These are phyloP conservation scores for Moelleriella libera DNA, from an alignment of 2,329 filamentous ascomycete species.

Conservation along the genomic window DNA sequence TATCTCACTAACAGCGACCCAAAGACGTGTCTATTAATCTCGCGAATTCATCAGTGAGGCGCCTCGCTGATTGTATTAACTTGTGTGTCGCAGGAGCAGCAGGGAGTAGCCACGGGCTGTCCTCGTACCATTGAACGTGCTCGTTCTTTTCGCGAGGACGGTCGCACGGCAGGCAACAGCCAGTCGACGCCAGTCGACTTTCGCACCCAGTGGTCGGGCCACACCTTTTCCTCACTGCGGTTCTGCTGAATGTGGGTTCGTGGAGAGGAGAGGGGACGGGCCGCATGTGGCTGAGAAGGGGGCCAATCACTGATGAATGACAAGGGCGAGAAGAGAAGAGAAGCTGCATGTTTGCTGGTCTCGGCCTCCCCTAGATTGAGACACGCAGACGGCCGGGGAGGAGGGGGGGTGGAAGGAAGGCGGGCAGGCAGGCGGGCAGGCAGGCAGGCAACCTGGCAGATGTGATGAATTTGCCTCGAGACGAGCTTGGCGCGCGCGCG, in stretches of 20 bases:
- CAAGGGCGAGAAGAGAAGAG: too few relatives aligned
- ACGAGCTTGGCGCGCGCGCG: too few relatives aligned
- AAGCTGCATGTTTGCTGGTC: too few relatives aligned
- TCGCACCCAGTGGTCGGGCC: conserved; percentile 6
- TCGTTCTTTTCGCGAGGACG: not conserved
- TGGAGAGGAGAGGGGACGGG: conserved; percentile 27
- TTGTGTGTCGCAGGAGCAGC: not conserved
- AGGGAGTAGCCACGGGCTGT: not conserved
- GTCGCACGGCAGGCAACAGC: not conserved
- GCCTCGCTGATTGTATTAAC: not conserved
- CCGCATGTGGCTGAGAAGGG: not conserved
- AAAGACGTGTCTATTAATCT: not conserved
- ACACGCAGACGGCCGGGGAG: too few relatives aligned
- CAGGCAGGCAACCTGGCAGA: too few relatives aligned
- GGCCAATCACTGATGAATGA: not conserved
- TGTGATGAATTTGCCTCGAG: too few relatives aligned
- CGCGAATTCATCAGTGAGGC: not conserved
- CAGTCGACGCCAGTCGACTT: not conserved
- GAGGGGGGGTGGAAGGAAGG: too few relatives aligned
- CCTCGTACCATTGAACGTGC: not conserved
- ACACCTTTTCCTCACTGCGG: conserved; percentile 37
- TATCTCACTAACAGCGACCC: not conserved
- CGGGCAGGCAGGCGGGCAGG: too few relatives aligned
- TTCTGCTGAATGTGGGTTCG: conserved; percentile 30
- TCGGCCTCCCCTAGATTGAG: too few relatives aligned